A percentile compares a stretch with the other conserved stretches of the same genome.
Evolutionary conservation across 1,284 basidiomycete species (phyloP).

Genomic region (Volvariella surrecta): DNA sequence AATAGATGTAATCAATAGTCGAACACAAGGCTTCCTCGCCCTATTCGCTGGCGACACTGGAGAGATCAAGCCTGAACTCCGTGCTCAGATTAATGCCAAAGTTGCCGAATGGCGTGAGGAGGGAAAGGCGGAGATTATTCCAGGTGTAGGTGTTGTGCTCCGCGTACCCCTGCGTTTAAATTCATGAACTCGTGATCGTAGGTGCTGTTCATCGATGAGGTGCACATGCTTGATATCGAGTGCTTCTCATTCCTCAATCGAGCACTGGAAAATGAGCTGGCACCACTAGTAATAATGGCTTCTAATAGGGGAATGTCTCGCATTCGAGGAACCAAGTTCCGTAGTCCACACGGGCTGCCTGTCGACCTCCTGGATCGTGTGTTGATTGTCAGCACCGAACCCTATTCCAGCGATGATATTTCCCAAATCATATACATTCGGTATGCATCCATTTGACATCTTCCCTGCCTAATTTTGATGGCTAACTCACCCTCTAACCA

Average conservation of each 20-base stretch:
- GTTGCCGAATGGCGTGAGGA: slow-evolving; percentile 98
- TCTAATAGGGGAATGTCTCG: slow-evolving; percentile 93
- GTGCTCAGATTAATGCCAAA: slow-evolving; percentile 95
- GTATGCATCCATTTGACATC: slow-evolving; percentile 27
- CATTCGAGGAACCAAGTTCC: slow-evolving; percentile 93
- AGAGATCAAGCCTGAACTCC: slow-evolving; percentile 96
- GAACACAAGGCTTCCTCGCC: slow-evolving; percentile 87
- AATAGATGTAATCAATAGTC: slow-evolving; percentile 98
- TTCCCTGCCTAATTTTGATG: slow-evolving; percentile 4
- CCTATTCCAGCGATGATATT: slow-evolving; percentile 83
- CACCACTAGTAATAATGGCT: slow-evolving; percentile 97
- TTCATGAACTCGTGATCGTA: slow-evolving; percentile 19
- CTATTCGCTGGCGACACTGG: slow-evolving; percentile 89
- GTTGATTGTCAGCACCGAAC: slow-evolving; percentile 89
- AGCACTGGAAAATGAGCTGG: slow-evolving; percentile 88
- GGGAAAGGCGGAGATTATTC: slow-evolving; percentile 97
- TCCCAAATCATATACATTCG: slow-evolving; percentile 90
- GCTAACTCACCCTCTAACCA: slow-evolving; percentile 22
- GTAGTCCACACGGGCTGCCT: slow-evolving; percentile 91
- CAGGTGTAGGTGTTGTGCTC: slow-evolving; percentile 62
- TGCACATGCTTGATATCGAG: slow-evolving; percentile 99
- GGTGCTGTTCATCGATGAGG: slow-evolving; percentile 91
- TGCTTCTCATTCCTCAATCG: slow-evolving; percentile 99
- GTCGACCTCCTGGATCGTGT: slow-evolving; percentile 93
- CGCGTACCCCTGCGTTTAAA: slow-evolving; percentile 7